Conservation (phyloP, 139 green algal species). For the Closterium sp. region DNA sequence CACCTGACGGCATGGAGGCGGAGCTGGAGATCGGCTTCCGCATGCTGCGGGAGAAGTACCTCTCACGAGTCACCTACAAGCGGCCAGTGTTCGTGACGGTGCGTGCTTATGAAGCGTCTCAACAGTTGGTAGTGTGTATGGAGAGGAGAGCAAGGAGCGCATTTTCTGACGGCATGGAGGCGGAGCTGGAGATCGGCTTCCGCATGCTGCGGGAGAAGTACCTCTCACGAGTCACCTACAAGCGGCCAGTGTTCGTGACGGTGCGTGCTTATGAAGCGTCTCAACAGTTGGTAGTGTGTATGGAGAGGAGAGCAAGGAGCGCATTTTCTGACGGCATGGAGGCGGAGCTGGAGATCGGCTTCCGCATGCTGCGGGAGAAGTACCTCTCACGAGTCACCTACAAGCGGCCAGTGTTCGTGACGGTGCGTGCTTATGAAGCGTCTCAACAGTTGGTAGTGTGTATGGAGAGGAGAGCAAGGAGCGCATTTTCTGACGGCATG, state of each 20-base stretch:
- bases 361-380: conserved; percentile 77
- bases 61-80: conserved; percentile 69
- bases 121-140: background rate
- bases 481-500: too few species aligned
- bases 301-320: background rate
- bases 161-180: conserved; percentile 63
- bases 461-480: too few species aligned
- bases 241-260: conserved; percentile 44
- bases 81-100: conserved; percentile 41
- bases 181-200: conserved; percentile 91
- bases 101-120: too few species aligned
- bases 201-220: conserved; percentile 82
- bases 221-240: conserved; percentile 69
- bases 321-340: background rate
- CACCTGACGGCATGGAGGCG: conserved; percentile 66
- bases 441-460: too few species aligned
- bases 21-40: conserved; percentile 93
- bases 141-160: background rate
- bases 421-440: background rate
- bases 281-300: too few species aligned
- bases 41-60: conserved; percentile 79
- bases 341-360: conserved; percentile 66
- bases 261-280: too few species aligned
- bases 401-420: conserved; percentile 42
- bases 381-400: conserved; percentile 79